Base-by-base conservation (phyloP, 2,329 filamentous ascomycete genomes). In the Sporothrix brunneoviolacea region DNA sequence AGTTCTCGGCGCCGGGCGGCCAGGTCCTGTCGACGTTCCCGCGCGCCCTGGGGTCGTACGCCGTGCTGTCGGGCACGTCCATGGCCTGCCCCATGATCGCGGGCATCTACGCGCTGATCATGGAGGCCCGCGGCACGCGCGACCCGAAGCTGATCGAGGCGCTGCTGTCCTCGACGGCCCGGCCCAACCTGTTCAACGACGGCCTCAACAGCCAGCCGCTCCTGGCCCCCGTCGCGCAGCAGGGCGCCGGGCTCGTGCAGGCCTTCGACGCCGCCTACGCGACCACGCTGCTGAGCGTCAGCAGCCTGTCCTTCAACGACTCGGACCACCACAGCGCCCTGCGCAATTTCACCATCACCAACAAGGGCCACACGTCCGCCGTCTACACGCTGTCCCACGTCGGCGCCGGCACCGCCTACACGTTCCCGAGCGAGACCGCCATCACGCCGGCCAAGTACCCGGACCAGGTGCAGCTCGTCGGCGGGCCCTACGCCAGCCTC, bases 251-350 rank as follows among this genome's bases (percentile, higher is more conserved):
- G 32, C 65, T 84, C 10, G 66, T 84, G 38, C 77, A 82, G 57
- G 80, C 78, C 7, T 75, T 76, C 55, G 76, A 82, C 51, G 78
- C 79, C 3, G 77, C 80, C 7, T 72, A 76, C 55, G 68, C 75
- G 13, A 77, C 70, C 2, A 74, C 74, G 2, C 60, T 79, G 9
- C 66, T 84, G 18, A 74, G 72, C 57, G 72, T 70, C 9, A 76
- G 76, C 16, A 78, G 74, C 61, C 65, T 85, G n/a, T 73, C 77
- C 3, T 83, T 84, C 65, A 84, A 84, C 61, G 82, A 85, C 62
- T 81, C 79, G 0, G 76, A 79, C 56, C 62, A 83, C 68, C 74
- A 81, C 54, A 61, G 63, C 40, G 62, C 68, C 9, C 67, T 65
- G 3, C 66, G 73, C 43, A 72, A 73, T 54, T 80, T 84, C 59